phyloP scores from a whole-genome alignment of 768 basidiomycete genomes.

The Artomyces pyxidatus region DNA sequence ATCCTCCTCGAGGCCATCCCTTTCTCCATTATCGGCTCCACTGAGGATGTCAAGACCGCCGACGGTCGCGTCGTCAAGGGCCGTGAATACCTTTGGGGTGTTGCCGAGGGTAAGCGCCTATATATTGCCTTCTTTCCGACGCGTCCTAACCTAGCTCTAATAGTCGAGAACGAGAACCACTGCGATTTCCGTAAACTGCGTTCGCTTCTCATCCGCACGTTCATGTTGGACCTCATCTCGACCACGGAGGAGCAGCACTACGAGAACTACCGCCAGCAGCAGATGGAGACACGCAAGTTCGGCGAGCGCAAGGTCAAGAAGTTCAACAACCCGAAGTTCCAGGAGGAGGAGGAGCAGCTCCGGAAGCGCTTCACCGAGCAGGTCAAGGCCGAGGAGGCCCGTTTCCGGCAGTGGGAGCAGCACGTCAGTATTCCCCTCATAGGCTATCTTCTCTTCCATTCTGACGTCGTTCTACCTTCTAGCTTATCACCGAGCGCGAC shows the following conservation, averaged over 20 bases:
- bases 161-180: constrained; percentile 98
- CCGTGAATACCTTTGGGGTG: constrained; percentile 98
- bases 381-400: constrained; percentile 95
- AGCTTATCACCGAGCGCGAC: constrained; percentile 98
- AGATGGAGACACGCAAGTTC: constrained; percentile 99
- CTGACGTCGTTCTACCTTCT: constrained; percentile 16
- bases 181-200: constrained; percentile 99
- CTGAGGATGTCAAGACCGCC: constrained; percentile 83
- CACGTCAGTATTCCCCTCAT: constrained; percentile 51
- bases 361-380: constrained; percentile 99
- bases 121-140: neutral
- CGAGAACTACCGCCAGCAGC: constrained; percentile 94
- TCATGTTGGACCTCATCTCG: constrained; percentile 97
- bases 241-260: constrained; percentile 96
- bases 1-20: constrained; percentile 88
- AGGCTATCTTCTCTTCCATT: neutral
- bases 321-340: constrained; percentile 98
- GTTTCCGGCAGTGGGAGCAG: constrained; percentile 99
- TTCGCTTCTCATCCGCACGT: constrained; percentile 89
- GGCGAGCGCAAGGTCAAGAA: constrained; percentile 99
- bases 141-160: neutral
- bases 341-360: constrained; percentile 96
- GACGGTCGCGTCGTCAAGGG: constrained; percentile 95
- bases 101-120: constrained; percentile 77
- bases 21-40: constrained; percentile 97